These are phyloP conservation scores for Amphicarpaea edgeworthii DNA, from an alignment of 306 rosid species.

Conservation along the genomic window DNA sequence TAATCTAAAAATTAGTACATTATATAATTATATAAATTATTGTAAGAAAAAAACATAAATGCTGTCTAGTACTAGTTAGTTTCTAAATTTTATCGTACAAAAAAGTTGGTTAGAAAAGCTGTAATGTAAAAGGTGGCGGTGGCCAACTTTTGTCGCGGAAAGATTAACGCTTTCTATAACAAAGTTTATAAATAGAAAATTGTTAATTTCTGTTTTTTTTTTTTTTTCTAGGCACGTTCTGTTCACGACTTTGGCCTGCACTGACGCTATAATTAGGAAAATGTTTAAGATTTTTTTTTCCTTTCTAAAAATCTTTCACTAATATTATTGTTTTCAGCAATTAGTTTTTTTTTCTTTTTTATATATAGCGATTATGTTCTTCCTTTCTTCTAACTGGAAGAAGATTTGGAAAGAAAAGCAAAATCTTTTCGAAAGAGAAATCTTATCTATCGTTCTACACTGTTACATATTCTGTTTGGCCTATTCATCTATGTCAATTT, in stretches of 20 bases:
- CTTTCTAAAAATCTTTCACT: neutral
- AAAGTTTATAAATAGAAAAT: slow-evolving; percentile 23
- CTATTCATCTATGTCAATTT: neutral
- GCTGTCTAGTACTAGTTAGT: neutral
- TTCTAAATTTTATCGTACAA: neutral
- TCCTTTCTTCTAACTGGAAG: neutral
- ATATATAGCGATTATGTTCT: no score
- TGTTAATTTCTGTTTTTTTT: neutral
- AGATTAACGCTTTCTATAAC: neutral
- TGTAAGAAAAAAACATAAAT: neutral
- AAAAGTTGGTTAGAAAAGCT: slow-evolving; percentile 32
- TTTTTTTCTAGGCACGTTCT: slow-evolving; percentile 15
- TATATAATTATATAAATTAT: neutral
- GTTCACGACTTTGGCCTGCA: slow-evolving; percentile 17
- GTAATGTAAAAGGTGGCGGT: slow-evolving; percentile 36
- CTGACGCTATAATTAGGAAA: neutral
- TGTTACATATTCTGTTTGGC: slow-evolving; percentile 5
- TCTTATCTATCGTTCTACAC: neutral
- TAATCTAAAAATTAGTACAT: neutral
- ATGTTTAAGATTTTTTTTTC: neutral
- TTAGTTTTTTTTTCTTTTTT: no score
- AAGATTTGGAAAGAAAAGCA: neutral
- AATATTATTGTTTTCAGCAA: neutral
- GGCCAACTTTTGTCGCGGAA: slow-evolving; percentile 40
- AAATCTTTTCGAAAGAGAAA: slow-evolving; percentile 5